Base-by-base conservation (phyloP, 805 yeast genomes). In the Debaryomyces tyrocola region DNA sequence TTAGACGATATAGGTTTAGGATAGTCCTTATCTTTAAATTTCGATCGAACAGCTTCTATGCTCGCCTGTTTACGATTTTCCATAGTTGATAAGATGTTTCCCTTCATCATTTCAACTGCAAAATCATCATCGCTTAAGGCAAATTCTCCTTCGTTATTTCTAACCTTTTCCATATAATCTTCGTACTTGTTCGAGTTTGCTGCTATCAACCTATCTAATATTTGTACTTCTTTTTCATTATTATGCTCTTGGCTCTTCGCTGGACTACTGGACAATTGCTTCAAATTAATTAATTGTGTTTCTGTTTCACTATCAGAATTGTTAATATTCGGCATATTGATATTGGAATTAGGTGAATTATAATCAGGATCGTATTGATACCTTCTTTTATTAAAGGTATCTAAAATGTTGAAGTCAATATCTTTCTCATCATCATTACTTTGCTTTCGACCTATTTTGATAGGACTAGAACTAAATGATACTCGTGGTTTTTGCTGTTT, bases 1-100 rank as follows among this genome's bases (percentile, higher is more conserved):
- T 64, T 60, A 14, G 69, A 75, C 62, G 24, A 29, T 54, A 52
- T 53, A 43, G 69, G 57, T 11, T 21, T 11, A 0, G 71, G 70
- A 4, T 63, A 50, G 5, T 47, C 40, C 6, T 44, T 40, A 6
- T 44, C 37, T 18, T 49, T 47, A 48, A 46, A 62, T 41, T 55
- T 53, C 27, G 44, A 45, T 33, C 44, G 52, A 4, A 58, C 45
- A 6, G 41, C 47, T 4, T 44, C 53, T 11, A 50, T 49, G 34
- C 52, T 43, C 15, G 52, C 41, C n/a, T 45, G 42, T 14, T 50
- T 47, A 18, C 49, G 48, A 8, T 50, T 46, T 20, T 54, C 51
- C 14, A 54, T 43, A 8, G 52, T 54, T 15, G 51, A 45, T 15
- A 59, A 46, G 4, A 51, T 37, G 12, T 20, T 20, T 37, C 40